Evolutionary conservation across 306 rosid genomes (phyloP).

Genomic region (Astragalus membranaceus): DNA sequence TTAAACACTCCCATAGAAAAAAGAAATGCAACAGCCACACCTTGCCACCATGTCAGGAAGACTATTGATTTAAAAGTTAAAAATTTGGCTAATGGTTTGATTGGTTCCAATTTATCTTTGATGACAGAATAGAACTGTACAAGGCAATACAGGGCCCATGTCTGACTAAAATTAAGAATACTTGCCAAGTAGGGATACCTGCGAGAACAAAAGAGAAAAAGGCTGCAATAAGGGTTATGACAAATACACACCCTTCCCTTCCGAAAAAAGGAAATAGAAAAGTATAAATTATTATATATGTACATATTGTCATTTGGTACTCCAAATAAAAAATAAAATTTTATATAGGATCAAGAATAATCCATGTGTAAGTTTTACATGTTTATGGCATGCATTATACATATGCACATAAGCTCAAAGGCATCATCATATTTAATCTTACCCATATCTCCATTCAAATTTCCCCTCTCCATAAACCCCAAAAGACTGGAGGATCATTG

Average conservation of each 20-base stretch:
- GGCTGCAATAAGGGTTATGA: slow-evolving; percentile 16
- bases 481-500: slow-evolving; percentile 82
- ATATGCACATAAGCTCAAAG: slow-evolving; percentile 10
- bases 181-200: slow-evolving; percentile 97
- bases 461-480: slow-evolving; percentile 98
- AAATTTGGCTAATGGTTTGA: slow-evolving; percentile 90
- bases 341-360: not conserved
- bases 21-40: slow-evolving; percentile 87
- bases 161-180: slow-evolving; percentile 94
- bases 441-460: slow-evolving; percentile 97
- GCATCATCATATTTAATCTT: slow-evolving; percentile 18
- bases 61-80: slow-evolving; percentile 83
- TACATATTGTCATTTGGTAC: not conserved
- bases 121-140: slow-evolving; percentile 92
- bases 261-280: not conserved
- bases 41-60: slow-evolving; percentile 99
- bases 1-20: slow-evolving; percentile 78
- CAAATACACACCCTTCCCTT: not conserved
- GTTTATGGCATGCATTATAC: slow-evolving; percentile 1
- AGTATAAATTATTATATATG: not conserved
- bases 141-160: slow-evolving; percentile 97
- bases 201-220: slow-evolving; percentile 33
- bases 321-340: not conserved
- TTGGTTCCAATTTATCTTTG: slow-evolving; percentile 80
- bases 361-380: not conserved